Evolutionary conservation across 2,329 filamentous ascomycete species (phyloP).

Genomic region (Aureobasidium sp.): DNA sequence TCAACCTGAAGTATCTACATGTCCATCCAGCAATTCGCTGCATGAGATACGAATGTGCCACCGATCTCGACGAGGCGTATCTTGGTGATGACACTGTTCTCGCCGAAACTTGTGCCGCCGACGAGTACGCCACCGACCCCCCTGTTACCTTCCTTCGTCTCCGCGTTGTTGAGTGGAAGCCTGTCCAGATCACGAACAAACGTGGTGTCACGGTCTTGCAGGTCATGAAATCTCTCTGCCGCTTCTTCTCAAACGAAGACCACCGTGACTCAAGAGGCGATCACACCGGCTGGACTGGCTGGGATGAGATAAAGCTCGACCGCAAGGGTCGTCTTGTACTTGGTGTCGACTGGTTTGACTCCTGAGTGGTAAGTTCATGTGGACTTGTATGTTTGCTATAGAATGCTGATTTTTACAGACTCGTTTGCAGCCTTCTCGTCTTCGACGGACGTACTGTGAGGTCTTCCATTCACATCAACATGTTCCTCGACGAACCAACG

Average conservation of each 20-base stretch:
- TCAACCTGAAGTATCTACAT: not conserved
- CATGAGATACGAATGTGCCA: not conserved
- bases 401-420: too few species aligned
- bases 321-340: not conserved
- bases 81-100: not conserved
- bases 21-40: not conserved
- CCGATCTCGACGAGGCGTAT: not conserved
- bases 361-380: not conserved
- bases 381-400: too few species aligned
- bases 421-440: too few species aligned
- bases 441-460: too few species aligned
- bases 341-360: not conserved
- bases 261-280: not conserved
- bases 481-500: too few species aligned
- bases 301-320: not conserved
- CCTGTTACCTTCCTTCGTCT: not conserved
- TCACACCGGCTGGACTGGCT: not conserved
- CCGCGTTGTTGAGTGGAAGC: not conserved
- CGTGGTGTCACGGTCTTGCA: not conserved
- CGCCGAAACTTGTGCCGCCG: not conserved
- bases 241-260: not conserved
- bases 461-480: too few species aligned
- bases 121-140: not conserved
- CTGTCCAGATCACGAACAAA: not conserved
- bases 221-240: conserved; percentile 1